Evolutionary conservation across 306 rosid species (phyloP).

Genomic region (Dryas drummondii): DNA sequence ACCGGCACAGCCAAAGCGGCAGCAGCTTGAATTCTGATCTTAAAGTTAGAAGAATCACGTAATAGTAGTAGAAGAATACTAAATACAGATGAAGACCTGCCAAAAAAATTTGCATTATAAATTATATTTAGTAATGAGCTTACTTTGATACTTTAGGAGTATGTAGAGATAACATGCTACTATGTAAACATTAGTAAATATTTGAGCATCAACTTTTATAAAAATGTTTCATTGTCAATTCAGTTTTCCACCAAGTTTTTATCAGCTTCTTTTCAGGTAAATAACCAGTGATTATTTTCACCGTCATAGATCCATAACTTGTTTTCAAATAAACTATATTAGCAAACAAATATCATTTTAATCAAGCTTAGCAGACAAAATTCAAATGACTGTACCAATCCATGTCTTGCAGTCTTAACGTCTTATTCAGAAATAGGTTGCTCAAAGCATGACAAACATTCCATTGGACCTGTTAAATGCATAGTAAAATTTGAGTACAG

Average conservation of each 20-base stretch:
- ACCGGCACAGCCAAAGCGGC: constrained; percentile 89
- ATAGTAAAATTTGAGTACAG: constrained; percentile 26
- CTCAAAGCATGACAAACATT: constrained; percentile 97
- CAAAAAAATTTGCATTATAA: constrained; percentile 7
- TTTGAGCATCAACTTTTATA: neutral
- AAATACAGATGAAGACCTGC: constrained; percentile 79
- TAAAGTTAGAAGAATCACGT: constrained; percentile 81
- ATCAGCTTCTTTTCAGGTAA: neutral
- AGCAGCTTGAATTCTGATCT: constrained; percentile 96
- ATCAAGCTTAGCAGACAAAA: constrained; percentile 1
- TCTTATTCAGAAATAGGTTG: constrained; percentile 84
- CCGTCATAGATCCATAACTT: neutral
- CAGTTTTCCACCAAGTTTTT: neutral
- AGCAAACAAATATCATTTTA: constrained; percentile 8
- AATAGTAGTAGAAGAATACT: constrained; percentile 79
- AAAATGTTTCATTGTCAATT: neutral
- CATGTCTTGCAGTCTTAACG: constrained; percentile 77
- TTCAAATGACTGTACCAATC: constrained; percentile 55
- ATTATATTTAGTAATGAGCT: neutral
- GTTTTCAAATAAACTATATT: neutral
- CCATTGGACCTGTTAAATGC: constrained; percentile 83
- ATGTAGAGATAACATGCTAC: neutral
- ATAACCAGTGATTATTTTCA: neutral
- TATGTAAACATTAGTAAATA: neutral
- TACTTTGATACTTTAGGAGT: neutral